Conservation (phyloP, 2,329 filamentous ascomycete species). For the Neonectria magnoliae region DNA sequence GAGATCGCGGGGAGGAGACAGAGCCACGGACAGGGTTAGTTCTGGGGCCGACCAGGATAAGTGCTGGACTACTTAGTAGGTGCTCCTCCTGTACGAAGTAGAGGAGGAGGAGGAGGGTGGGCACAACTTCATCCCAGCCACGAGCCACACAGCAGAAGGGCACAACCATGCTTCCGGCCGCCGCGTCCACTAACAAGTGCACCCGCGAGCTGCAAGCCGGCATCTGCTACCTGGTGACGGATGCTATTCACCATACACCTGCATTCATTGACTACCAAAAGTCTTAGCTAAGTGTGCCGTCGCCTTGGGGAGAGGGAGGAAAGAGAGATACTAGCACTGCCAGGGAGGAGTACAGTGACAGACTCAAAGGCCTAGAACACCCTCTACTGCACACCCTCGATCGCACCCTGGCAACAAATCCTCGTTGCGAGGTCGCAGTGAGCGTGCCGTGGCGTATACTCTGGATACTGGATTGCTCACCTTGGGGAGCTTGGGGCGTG, state of each 20-base stretch:
- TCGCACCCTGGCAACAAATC: not conserved
- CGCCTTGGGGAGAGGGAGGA: not conserved
- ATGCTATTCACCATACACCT: not conserved
- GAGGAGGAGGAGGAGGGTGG: conserved; percentile 15
- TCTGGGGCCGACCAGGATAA: conserved; percentile 10
- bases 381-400: not conserved
- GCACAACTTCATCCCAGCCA: not conserved
- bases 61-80: not conserved
- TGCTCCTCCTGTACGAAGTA: conserved; percentile 30
- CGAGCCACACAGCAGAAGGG: not conserved
- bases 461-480: conserved; percentile 1
- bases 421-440: conserved; percentile 1
- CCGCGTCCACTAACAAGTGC: not conserved
- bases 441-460: not conserved
- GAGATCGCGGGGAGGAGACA: conserved; percentile 39
- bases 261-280: not conserved
- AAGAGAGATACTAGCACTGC: conserved; percentile 2
- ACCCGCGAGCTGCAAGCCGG: not conserved
- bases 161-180: conserved; percentile 3
- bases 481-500: conserved; percentile 11
- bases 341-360: conserved; percentile 1
- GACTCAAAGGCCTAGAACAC: not conserved
- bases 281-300: conserved; percentile 7
- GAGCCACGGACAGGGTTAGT: conserved; percentile 27
- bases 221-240: not conserved